phyloP scores from a whole-genome alignment of 139 green algal species.

The Axilococcus clingmanii region DNA sequence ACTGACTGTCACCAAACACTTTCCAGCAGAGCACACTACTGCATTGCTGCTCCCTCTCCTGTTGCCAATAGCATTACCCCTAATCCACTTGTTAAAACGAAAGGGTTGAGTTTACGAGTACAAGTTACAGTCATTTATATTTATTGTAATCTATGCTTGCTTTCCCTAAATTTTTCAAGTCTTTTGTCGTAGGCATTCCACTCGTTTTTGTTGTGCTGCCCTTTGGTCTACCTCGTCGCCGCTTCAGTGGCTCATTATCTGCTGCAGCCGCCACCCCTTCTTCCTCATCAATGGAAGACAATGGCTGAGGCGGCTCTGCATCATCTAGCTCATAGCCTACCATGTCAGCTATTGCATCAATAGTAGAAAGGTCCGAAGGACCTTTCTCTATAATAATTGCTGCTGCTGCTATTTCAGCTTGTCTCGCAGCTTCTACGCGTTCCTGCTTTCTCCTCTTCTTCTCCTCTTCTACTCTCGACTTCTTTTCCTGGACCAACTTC shows the following conservation, averaged over 20 bases:
- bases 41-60: conserved; percentile 17
- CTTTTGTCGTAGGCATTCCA: too few relatives aligned
- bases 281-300: too few relatives aligned
- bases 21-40: conserved; percentile 15
- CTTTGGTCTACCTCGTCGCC: too few relatives aligned
- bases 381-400: neutral
- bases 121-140: too few relatives aligned
- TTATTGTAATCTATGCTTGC: too few relatives aligned
- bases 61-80: conserved; percentile 8
- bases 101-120: too few relatives aligned
- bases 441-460: neutral
- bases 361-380: neutral
- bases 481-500: neutral
- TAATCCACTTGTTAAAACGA: conserved; percentile 8
- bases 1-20: neutral
- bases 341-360: conserved; percentile 4
- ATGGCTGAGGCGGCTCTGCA: too few relatives aligned
- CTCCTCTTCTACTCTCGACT: neutral
- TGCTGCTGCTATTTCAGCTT: neutral
- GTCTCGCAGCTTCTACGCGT: neutral
- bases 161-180: too few relatives aligned
- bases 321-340: conserved; percentile 1
- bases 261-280: too few relatives aligned
- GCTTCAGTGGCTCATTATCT: too few relatives aligned
- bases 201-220: too few relatives aligned